These are phyloP conservation scores for Suillus alpinus DNA, from an alignment of 768 basidiomycete genomes.

Conservation along the genomic window DNA sequence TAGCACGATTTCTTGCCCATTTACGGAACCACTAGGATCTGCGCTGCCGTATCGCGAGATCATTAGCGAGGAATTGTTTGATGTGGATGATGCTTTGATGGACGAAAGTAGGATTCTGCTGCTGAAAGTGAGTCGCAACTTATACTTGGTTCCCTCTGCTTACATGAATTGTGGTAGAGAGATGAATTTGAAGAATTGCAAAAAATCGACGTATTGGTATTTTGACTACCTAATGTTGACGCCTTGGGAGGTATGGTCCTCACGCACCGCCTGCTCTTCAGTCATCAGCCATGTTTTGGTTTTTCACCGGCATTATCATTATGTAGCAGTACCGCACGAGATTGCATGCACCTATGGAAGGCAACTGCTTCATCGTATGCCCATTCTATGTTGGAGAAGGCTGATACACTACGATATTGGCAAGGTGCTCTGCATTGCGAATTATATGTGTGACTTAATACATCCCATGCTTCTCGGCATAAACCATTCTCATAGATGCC, in stretches of 20 bases:
- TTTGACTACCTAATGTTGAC: not conserved
- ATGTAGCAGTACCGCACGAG: not conserved
- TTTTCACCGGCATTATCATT: not conserved
- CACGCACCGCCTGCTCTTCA: not conserved
- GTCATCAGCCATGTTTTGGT: not conserved
- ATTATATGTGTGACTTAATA: not conserved
- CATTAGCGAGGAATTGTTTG: not conserved
- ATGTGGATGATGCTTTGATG: not conserved
- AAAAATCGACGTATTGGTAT: not conserved
- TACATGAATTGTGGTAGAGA: not conserved
- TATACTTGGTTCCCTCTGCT: not conserved
- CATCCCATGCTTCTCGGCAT: not conserved
- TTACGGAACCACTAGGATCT: not conserved
- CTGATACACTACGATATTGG: not conserved
- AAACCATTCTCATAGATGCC: not conserved
- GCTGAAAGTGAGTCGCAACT: not conserved
- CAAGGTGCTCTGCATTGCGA: not conserved
- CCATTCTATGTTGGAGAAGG: not conserved
- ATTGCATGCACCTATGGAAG: not conserved
- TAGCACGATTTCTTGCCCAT: slow-evolving; percentile 18
- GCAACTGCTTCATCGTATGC: not conserved
- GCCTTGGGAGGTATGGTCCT: not conserved
- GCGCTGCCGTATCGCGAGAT: not conserved
- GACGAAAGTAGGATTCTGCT: not conserved
- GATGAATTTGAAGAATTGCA: not conserved